Base-by-base conservation (phyloP, 2,329 filamentous ascomycete species). In the Venturia oleaginea region DNA sequence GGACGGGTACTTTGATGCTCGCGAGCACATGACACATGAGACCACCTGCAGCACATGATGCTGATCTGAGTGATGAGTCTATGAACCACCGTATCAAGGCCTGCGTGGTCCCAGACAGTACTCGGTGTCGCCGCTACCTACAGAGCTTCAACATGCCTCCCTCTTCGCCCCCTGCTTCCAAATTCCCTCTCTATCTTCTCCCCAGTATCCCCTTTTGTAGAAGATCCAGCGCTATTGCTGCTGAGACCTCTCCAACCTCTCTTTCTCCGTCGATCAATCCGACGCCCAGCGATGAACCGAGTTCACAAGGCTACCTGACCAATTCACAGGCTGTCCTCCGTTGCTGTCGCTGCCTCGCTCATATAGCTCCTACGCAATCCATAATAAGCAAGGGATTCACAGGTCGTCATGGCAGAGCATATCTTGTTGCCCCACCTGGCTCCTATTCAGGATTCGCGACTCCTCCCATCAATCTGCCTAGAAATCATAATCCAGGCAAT, bases 301-400 rank as follows among this genome's bases (percentile, higher is more conserved):
- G 69, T 5, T 48, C 67, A n/a, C 67, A 68, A 46, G 71, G 74
- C 64, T 81, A 77, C 69, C 75, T 83, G 19, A 67, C 73, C 61
- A 77, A 76, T 65, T 77, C 83, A 69, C 74, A 76, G 60, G 84
- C 84, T 2, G 81, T 82, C 71, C 78, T 87, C 30, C 81, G 80
- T 68, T 87, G 85, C 73, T 77, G 80, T 34, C 80, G 80, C 68
- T 87, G 85, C 71, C 80, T 83, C 48, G 76, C 82, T 13, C 82
- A 86, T 69, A 77, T 87, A 59, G 83, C 83, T 67, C 77, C 83
- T 63, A 81, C 82, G 19, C 79, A 79, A 6, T 83, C 85, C 67
- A 86, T 87, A 65, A 83, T 87, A 69, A 81, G 78, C 75, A 86
- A 86, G 75, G 84, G 84, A 63, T 87, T 87, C 74, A 87, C 83